A percentile compares a stretch with the other conserved stretches of the same genome.
Evolutionary conservation across 192 early-diverging fungal genomes (phyloP).

Genomic region (Gorgonomyces haynaldii): DNA sequence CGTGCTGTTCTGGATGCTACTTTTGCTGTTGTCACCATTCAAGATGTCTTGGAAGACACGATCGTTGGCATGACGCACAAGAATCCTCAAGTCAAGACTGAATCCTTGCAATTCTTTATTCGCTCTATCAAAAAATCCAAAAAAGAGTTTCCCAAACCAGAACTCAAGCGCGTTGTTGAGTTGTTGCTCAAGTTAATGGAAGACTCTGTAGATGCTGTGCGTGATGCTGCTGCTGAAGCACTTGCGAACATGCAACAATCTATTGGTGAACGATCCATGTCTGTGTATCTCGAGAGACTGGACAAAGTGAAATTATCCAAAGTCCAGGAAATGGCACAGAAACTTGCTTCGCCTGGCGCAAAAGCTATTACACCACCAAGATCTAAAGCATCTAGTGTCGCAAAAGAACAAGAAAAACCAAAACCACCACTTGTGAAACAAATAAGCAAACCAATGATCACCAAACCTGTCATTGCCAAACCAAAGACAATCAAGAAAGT

Average conservation of each 20-base stretch:
- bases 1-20: constrained; percentile 72
- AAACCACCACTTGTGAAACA: not conserved
- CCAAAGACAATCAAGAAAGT: constrained; percentile 3
- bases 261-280: constrained; percentile 61
- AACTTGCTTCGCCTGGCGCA: too few species aligned
- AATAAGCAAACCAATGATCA: not conserved
- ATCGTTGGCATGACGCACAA: constrained; percentile 63
- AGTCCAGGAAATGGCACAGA: constrained; percentile 51
- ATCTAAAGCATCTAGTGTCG: too few species aligned
- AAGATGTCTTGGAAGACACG: constrained; percentile 72
- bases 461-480: not conserved
- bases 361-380: too few species aligned
- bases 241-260: constrained; percentile 84
- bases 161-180: constrained; percentile 69
- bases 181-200: constrained; percentile 64
- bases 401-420: too few species aligned
- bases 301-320: constrained; percentile 83
- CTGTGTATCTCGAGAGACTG: constrained; percentile 60
- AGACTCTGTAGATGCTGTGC: constrained; percentile 70
- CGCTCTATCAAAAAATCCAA: constrained; percentile 48
- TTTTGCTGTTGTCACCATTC: constrained; percentile 39
- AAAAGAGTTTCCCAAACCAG: constrained; percentile 61
- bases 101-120: constrained; percentile 60
- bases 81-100: constrained; percentile 82
- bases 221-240: constrained; percentile 73